phyloP scores from a whole-genome alignment of 2,329 filamentous ascomycete genomes.

The Neonectria punicea region DNA sequence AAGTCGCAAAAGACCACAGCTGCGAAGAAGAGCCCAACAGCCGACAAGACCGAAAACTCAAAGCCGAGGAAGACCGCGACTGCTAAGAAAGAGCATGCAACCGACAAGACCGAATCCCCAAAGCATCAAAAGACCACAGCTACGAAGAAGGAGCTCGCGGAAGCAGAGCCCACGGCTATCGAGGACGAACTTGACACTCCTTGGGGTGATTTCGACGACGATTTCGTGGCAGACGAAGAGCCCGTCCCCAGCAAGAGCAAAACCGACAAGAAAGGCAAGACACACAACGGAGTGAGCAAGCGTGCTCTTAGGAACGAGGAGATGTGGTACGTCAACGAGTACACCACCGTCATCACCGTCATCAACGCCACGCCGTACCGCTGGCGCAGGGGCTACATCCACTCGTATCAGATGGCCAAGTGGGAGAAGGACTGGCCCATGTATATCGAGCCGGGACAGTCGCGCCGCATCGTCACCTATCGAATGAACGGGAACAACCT shows the following conservation, averaged over 20 bases:
- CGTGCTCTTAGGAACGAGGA: background rate
- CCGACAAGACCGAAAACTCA: no score
- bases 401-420: conserved; percentile 31
- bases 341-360: conserved; percentile 34
- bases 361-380: conserved; percentile 49
- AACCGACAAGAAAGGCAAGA: background rate
- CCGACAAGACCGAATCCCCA: background rate
- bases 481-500: background rate
- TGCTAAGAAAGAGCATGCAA: no score
- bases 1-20: no score
- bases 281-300: background rate
- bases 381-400: conserved; percentile 38
- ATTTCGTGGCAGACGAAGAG: background rate
- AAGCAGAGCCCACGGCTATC: background rate
- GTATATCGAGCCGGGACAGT: conserved; percentile 43
- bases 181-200: background rate
- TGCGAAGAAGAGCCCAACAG: no score
- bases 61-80: no score
- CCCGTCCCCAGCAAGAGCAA: background rate
- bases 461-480: conserved; percentile 19
- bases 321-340: background rate
- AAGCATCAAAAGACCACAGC: background rate
- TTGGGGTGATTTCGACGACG: background rate
- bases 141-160: background rate
- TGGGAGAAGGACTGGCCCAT: conserved; percentile 41